Evolutionary conservation across 2,329 filamentous ascomycete genomes (phyloP).

Genomic region (Talaromyces albobiverticillius): DNA sequence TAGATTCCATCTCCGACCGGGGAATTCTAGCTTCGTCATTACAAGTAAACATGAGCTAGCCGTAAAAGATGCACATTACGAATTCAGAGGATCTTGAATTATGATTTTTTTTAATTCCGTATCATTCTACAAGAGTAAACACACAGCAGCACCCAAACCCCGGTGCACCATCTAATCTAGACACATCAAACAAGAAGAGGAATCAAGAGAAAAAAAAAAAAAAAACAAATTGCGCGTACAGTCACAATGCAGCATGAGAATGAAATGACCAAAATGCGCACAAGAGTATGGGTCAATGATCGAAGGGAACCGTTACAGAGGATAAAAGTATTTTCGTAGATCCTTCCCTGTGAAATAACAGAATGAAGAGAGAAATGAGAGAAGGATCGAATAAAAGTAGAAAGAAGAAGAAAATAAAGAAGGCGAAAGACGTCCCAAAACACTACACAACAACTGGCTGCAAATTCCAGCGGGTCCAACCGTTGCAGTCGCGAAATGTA

Average conservation of each 20-base stretch:
- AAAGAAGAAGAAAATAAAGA: conserved; percentile 6
- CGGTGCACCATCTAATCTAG: conserved; percentile 15
- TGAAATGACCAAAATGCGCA: conserved; percentile 7
- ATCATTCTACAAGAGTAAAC: conserved; percentile 6
- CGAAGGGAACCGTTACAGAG: conserved; percentile 2
- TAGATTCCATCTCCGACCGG: too few species aligned
- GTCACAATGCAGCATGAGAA: conserved; percentile 11
- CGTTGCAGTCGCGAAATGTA: conserved; percentile 20
- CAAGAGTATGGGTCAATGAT: conserved; percentile 3
- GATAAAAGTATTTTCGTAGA: conserved; percentile 14
- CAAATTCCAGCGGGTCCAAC: conserved; percentile 35
- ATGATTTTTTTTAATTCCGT: too few species aligned
- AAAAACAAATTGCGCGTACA: conserved; percentile 5
- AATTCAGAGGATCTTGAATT: not conserved
- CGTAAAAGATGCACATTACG: not conserved
- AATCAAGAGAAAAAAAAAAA: too few species aligned
- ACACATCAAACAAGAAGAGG: conserved; percentile 8
- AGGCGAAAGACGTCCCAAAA: conserved; percentile 15
- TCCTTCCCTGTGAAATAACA: conserved; percentile 8
- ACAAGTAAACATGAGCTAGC: too few species aligned
- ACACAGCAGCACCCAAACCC: conserved; percentile 10
- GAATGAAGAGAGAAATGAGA: conserved; percentile 12
- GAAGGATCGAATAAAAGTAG: conserved; percentile 8
- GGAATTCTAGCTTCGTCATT: too few species aligned
- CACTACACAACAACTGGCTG: conserved; percentile 24